Evolutionary conservation across 495 filamentous ascomycete genomes (phyloP).

Genomic region (Clavariopsis aquatica): DNA sequence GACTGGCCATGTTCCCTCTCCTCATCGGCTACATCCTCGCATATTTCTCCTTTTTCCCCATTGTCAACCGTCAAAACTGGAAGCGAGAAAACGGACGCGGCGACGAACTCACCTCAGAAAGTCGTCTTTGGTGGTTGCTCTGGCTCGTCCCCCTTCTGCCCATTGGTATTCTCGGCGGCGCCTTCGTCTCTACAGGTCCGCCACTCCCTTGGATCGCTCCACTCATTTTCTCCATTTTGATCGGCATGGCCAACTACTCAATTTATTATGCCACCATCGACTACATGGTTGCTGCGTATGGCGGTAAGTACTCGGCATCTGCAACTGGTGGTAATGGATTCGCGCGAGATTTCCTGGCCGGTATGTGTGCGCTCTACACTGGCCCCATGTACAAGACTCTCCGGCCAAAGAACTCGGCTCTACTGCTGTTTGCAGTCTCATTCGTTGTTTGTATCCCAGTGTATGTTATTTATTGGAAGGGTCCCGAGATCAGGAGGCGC

Average conservation of each 20-base stretch:
- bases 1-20: slow-evolving; percentile 60
- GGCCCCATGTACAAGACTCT: slow-evolving; percentile 60
- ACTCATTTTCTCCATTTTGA: slow-evolving; percentile 63
- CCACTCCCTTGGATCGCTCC: slow-evolving; percentile 65
- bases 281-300: slow-evolving; percentile 80
- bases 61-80: slow-evolving; percentile 54
- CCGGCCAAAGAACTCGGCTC: slow-evolving; percentile 62
- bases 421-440: slow-evolving; percentile 70
- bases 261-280: slow-evolving; percentile 83
- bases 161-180: slow-evolving; percentile 63
- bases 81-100: slow-evolving; percentile 54
- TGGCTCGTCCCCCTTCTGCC: slow-evolving; percentile 55
- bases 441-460: slow-evolving; percentile 67
- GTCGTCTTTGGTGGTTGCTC: slow-evolving; percentile 55
- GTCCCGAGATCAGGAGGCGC: slow-evolving; percentile 64
- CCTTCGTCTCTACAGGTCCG: slow-evolving; percentile 60
- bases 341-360: slow-evolving; percentile 79
- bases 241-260: slow-evolving; percentile 66
- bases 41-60: slow-evolving; percentile 55
- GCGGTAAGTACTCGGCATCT: slow-evolving; percentile 70
- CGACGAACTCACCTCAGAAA: slow-evolving; percentile 60
- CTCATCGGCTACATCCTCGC: slow-evolving; percentile 62
- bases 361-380: slow-evolving; percentile 69
- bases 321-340: slow-evolving; percentile 76
- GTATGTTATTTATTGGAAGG: slow-evolving; percentile 76